Percentiles rank a stretch among this genome's conserved stretches.
These are phyloP conservation scores for Plectosphaerella plurivora DNA, from an alignment of 2,329 filamentous ascomycete genomes.

Conservation along the genomic window DNA sequence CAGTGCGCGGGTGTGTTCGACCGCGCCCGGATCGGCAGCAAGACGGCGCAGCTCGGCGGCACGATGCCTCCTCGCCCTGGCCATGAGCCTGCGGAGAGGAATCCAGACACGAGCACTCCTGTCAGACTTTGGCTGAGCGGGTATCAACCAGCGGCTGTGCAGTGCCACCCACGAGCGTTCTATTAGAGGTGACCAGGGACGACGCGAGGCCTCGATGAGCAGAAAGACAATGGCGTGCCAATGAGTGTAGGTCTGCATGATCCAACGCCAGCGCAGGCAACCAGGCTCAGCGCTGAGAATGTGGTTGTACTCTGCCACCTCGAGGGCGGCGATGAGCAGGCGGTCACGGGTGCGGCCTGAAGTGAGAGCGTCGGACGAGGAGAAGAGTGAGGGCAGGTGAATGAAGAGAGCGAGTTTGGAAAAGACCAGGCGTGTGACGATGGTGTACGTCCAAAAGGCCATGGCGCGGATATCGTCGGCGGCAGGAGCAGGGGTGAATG, in stretches of 20 bases:
- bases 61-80: constrained; percentile 31
- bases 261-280: constrained; percentile 50
- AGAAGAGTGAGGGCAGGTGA: constrained; percentile 47
- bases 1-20: constrained; percentile 19
- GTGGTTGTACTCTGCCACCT: constrained; percentile 52
- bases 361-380: constrained; percentile 27
- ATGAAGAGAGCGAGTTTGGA: constrained; percentile 51
- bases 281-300: constrained; percentile 45
- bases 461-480: constrained; percentile 23
- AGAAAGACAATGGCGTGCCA: constrained; percentile 56
- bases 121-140: constrained; percentile 19
- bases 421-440: constrained; percentile 39
- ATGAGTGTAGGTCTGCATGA: constrained; percentile 55
- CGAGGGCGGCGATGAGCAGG: constrained; percentile 45
- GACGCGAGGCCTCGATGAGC: constrained; percentile 43
- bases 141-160: constrained; percentile 39
- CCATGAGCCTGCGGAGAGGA: constrained; percentile 33
- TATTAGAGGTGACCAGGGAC: constrained; percentile 37
- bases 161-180: constrained; percentile 45
- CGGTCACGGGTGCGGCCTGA: constrained; percentile 34
- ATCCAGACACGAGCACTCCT: constrained; percentile 32
- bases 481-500: constrained; percentile 29
- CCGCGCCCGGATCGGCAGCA: constrained; percentile 17
- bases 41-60: constrained; percentile 28
- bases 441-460: constrained; percentile 30